Evolutionary conservation across 306 rosid genomes (phyloP), one percentile per base, ranked within the genome.

Genomic region (Vachellia pachyceras): DNA sequence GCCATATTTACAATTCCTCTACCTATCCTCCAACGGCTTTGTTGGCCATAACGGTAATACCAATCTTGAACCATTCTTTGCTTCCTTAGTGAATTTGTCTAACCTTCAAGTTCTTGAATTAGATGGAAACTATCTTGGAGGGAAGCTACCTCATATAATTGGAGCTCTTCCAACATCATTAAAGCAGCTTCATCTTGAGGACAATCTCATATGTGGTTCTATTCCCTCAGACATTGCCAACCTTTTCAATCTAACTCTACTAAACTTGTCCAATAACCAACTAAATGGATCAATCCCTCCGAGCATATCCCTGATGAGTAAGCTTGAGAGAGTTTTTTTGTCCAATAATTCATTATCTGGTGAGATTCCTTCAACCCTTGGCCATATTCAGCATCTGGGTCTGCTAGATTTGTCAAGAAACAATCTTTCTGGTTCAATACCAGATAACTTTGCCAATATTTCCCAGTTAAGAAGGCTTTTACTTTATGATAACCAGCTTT

Each of bases 341-440:
- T 93, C 98, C 3, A 88, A 93, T 36, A 95, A 95, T 85, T 95
- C 95, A 40, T 88, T 93, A 35, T 86, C 90, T 44, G 96, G 96
- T 60, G 97, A 90, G 79, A 93, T 95, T 84, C 98, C 97, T 25
- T 75, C 90, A 5, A 79, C 91, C 15, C 82, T 95, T 1, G 94
- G 93, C 11, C 85, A 84, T 46, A 93, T 85, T 40, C 77, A 86
- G 15, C 97, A 88, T 81, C 89, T 95, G 29, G 98, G 98, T 40
- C 99, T 95, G 75, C 82, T 93, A 11, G 96, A 95, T 81, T 86
- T 95, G 84, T 90, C 99, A 0, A 86, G 77, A 87, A 95, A 95
- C 89, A 89, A 79, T 65, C 92, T 95, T 64, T 90, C 93, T 5
- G 97, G 99, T 75, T 79, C 93, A 10, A 89, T 95, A 77, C 97